Conservation (phyloP, 2,329 filamentous ascomycete genomes). For the Clarireedia sp. region DNA sequence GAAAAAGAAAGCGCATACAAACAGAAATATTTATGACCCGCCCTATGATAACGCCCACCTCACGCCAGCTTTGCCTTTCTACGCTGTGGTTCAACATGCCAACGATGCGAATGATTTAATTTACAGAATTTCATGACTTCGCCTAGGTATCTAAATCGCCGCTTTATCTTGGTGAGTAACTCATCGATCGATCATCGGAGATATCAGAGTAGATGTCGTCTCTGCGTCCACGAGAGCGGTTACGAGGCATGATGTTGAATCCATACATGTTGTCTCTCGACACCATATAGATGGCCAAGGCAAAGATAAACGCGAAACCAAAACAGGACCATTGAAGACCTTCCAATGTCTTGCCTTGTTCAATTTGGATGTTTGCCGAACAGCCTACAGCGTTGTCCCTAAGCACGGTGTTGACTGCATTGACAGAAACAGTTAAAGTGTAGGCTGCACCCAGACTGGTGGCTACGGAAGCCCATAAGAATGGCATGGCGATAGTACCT, state of each 20-base stretch:
- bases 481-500: slow-evolving; percentile 1
- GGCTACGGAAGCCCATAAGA: background rate
- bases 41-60: background rate
- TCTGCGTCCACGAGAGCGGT: slow-evolving; percentile 1
- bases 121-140: background rate
- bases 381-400: background rate
- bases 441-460: slow-evolving; percentile 1
- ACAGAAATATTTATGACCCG: background rate
- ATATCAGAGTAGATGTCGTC: background rate
- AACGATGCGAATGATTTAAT: background rate
- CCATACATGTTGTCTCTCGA: slow-evolving; percentile 4
- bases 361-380: background rate
- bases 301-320: slow-evolving; percentile 1
- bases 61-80: background rate
- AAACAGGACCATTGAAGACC: slow-evolving; percentile 2
- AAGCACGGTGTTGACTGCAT: slow-evolving; percentile 3
- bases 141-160: background rate
- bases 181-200: background rate
- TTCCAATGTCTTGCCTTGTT: background rate
- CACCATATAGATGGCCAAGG: slow-evolving; percentile 2
- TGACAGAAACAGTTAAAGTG: background rate
- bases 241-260: background rate
- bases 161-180: background rate
- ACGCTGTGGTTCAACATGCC: background rate
- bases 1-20: background rate